phyloP scores from a whole-genome alignment of 78 protist genomes.

The Mastigamoeba balamuthi region DNA sequence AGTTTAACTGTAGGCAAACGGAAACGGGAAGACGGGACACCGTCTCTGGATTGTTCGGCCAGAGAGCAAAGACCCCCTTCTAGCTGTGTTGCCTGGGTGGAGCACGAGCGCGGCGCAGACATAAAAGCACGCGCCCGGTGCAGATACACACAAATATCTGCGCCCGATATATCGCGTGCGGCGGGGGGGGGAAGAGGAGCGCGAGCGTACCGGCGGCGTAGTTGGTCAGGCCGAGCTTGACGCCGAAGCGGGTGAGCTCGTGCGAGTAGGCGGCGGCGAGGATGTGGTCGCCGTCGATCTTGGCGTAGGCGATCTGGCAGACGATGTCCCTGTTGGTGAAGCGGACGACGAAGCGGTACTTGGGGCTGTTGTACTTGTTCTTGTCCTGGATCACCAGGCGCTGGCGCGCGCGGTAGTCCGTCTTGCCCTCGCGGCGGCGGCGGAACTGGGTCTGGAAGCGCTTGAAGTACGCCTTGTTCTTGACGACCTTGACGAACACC shows the following conservation, averaged over 20 bases:
- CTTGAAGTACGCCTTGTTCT: conserved; percentile 91
- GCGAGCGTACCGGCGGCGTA: no score
- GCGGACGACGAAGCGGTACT: conserved; percentile 97
- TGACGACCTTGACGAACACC: conserved; percentile 89
- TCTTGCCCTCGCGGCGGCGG: conserved; percentile 95
- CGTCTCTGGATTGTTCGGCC: no score
- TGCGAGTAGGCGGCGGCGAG: conserved; percentile 84
- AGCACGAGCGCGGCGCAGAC: no score
- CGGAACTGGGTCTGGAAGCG: conserved; percentile 93
- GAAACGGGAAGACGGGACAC: no score
- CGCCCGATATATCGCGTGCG: neutral
- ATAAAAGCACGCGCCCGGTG: no score
- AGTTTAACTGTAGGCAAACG: no score
- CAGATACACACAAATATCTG: no score
- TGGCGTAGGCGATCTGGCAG: conserved; percentile 86
- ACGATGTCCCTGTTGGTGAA: conserved; percentile 82
- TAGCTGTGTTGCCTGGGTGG: no score
- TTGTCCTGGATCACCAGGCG: conserved; percentile 86
- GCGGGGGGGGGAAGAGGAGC: neutral
- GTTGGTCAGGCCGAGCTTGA: conserved; percentile 91
- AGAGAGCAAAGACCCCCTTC: no score
- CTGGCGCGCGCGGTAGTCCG: conserved; percentile 94
- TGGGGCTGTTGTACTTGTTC: conserved; percentile 93
- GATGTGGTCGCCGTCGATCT: conserved; percentile 83
- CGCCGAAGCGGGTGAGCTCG: conserved; percentile 88